These are phyloP conservation scores for Vaccinium vitisidaea DNA, from an alignment of 148 eudicot species.

Conservation along the genomic window DNA sequence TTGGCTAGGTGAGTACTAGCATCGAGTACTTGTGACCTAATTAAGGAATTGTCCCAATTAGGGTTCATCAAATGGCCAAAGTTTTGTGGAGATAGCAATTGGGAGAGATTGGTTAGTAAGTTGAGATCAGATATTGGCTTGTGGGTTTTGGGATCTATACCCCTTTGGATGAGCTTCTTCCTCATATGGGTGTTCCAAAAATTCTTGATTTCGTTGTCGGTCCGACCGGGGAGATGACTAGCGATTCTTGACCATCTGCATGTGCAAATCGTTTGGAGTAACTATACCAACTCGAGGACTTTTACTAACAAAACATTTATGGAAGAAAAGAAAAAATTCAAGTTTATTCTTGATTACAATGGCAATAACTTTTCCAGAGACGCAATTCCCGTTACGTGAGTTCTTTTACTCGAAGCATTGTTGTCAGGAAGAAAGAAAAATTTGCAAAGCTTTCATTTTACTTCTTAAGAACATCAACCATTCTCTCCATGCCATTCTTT, in stretches of 20 bases:
- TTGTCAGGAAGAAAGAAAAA: too few species aligned
- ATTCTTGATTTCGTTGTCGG: conserved; percentile 70
- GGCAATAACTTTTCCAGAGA: too few species aligned
- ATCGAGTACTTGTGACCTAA: conserved; percentile 15
- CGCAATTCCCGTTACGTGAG: too few species aligned
- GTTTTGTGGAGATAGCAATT: conserved; percentile 38
- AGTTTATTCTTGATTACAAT: too few species aligned
- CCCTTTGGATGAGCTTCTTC: conserved; percentile 48
- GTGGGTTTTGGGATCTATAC: conserved; percentile 60
- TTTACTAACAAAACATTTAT: neutral
- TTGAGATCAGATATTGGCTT: conserved; percentile 46
- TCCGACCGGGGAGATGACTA: conserved; percentile 54
- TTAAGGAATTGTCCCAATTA: conserved; percentile 27
- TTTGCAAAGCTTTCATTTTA: too few species aligned
- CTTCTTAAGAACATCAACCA: too few species aligned
- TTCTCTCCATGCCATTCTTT: too few species aligned
- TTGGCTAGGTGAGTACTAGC: conserved; percentile 38
- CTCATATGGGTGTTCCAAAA: conserved; percentile 66
- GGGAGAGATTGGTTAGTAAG: conserved; percentile 42
- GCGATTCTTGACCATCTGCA: conserved; percentile 68
- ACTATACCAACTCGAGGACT: neutral
- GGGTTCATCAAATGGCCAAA: conserved; percentile 32
- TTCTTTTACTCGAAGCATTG: too few species aligned
- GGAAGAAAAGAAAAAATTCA: too few species aligned
- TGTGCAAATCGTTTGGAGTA: neutral